A percentile compares a stretch with the other conserved stretches of the same genome.
phyloP scores from a whole-genome alignment of 2,329 filamentous ascomycete genomes.

The Microcyclospora tardicrescens region DNA sequence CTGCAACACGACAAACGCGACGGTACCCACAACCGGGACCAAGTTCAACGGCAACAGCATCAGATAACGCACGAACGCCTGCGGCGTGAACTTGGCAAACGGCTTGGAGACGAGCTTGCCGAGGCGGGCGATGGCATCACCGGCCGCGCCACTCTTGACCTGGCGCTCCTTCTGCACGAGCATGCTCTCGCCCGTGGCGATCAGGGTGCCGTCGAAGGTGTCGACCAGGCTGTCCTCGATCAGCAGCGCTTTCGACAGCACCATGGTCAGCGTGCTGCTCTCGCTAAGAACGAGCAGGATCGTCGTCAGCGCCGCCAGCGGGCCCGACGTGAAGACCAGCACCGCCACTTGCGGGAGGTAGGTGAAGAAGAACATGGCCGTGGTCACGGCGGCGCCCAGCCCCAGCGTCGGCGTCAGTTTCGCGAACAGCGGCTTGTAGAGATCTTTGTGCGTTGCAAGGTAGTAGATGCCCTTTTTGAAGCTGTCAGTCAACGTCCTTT shows the following conservation, averaged over 20 bases:
- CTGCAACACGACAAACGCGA: slow-evolving; percentile 67
- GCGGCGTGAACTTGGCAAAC: slow-evolving; percentile 39
- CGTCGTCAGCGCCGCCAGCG: slow-evolving; percentile 61
- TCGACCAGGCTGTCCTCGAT: slow-evolving; percentile 74
- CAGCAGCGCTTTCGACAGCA: slow-evolving; percentile 56
- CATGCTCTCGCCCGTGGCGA: slow-evolving; percentile 40
- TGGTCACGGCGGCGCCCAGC: slow-evolving; percentile 59
- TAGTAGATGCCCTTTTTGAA: slow-evolving; percentile 46
- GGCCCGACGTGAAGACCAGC: slow-evolving; percentile 73
- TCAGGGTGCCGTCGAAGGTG: slow-evolving; percentile 66
- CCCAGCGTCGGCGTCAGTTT: slow-evolving; percentile 49
- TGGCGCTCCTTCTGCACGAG: slow-evolving; percentile 66
- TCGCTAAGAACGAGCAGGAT: slow-evolving; percentile 49
- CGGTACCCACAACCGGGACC: slow-evolving; percentile 76
- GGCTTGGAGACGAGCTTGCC: slow-evolving; percentile 45
- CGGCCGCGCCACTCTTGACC: slow-evolving; percentile 42
- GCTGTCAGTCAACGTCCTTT: not conserved
- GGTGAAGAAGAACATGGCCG: slow-evolving; percentile 73
- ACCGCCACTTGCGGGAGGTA: slow-evolving; percentile 76
- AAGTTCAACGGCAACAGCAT: slow-evolving; percentile 88
- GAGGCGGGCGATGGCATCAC: slow-evolving; percentile 41
- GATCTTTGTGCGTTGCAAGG: slow-evolving; percentile 42
- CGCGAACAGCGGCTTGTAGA: slow-evolving; percentile 47
- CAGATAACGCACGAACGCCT: slow-evolving; percentile 60
- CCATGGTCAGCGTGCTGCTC: slow-evolving; percentile 36